Evolutionary conservation across 2,329 filamentous ascomycete species (phyloP).

Genomic region (Epichloe bromicola): DNA sequence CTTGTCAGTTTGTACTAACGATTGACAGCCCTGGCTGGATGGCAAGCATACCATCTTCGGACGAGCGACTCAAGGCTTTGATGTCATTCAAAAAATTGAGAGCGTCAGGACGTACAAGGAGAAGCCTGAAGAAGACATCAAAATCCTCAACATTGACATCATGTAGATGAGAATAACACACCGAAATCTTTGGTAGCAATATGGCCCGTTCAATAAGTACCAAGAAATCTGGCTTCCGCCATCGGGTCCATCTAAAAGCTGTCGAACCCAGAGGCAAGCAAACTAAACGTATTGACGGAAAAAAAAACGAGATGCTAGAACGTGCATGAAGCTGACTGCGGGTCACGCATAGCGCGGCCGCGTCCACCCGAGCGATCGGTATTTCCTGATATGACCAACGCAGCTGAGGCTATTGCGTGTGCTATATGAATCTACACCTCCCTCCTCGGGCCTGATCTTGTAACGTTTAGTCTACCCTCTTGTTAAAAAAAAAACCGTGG

Average conservation of each 20-base stretch:
- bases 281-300: background rate
- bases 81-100: conserved; percentile 94
- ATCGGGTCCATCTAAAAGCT: background rate
- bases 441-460: background rate
- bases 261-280: background rate
- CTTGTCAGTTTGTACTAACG: conserved; percentile 5
- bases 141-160: conserved; percentile 78
- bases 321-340: conserved; percentile 2
- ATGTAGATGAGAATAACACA: conserved; percentile 20
- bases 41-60: conserved; percentile 96
- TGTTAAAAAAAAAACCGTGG: background rate
- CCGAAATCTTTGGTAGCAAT: background rate
- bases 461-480: background rate
- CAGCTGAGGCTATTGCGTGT: conserved; percentile 3
- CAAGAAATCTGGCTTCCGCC: background rate
- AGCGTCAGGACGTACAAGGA: conserved; percentile 77
- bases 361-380: conserved; percentile 1
- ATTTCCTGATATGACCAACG: conserved; percentile 1
- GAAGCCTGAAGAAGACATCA: conserved; percentile 93
- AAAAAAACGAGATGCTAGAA: background rate
- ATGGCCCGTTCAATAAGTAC: background rate
- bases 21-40: conserved; percentile 68
- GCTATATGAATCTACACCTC: conserved; percentile 2
- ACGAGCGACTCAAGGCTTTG: conserved; percentile 74
- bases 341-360: conserved; percentile 1